These are phyloP conservation scores for Nemania bipapillata DNA, from an alignment of 2,329 filamentous ascomycete genomes.

Conservation along the genomic window DNA sequence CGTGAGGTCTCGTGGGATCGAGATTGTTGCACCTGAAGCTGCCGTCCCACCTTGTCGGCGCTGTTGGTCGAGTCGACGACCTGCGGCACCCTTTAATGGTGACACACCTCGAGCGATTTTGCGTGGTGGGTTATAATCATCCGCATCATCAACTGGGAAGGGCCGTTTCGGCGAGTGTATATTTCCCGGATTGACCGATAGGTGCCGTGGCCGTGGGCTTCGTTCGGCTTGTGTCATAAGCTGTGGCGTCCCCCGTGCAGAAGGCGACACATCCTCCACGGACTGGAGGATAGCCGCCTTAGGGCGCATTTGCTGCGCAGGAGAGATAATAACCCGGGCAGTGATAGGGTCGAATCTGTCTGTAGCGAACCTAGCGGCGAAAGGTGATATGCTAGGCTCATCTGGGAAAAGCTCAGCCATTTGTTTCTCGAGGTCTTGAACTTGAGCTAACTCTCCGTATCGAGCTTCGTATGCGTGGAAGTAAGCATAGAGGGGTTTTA, in stretches of 20 bases:
- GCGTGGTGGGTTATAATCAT: constrained; percentile 77
- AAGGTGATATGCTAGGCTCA: constrained; percentile 79
- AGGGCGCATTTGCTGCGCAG: constrained; percentile 77
- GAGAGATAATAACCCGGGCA: constrained; percentile 85
- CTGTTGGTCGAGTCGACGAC: constrained; percentile 83
- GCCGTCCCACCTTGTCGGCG: constrained; percentile 61
- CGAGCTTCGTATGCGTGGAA: constrained; percentile 96
- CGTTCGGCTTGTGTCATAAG: constrained; percentile 50
- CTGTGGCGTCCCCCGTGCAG: constrained; percentile 59
- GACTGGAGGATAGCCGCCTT: constrained; percentile 64
- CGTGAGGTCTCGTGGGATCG: constrained; percentile 76
- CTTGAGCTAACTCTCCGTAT: constrained; percentile 91
- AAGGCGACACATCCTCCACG: constrained; percentile 61
- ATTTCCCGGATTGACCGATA: constrained; percentile 52
- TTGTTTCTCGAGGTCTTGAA: constrained; percentile 87
- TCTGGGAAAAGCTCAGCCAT: constrained; percentile 95
- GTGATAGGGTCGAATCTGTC: constrained; percentile 82
- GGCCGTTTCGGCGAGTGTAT: constrained; percentile 69
- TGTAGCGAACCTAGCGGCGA: constrained; percentile 78
- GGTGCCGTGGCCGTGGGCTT: constrained; percentile 62
- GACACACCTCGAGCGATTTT: constrained; percentile 91
- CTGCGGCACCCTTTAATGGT: constrained; percentile 89
- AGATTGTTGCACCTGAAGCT: constrained; percentile 60
- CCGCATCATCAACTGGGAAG: constrained; percentile 75
- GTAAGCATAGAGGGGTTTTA: constrained; percentile 87